phyloP scores from a whole-genome alignment of 805 yeast genomes.

The Yueomyces sinensis region DNA sequence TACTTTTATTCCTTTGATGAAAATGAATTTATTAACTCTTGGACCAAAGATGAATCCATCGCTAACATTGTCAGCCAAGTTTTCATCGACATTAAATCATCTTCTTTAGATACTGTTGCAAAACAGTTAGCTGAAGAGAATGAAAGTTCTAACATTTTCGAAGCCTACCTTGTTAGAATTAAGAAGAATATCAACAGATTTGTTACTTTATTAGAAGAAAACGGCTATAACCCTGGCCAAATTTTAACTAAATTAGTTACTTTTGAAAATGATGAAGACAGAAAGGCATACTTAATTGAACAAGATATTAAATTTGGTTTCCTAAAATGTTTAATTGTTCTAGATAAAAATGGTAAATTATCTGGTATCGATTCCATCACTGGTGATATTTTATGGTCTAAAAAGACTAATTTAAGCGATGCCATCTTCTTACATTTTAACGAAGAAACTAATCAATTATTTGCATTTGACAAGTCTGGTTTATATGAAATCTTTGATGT shows the following conservation, averaged over 20 bases:
- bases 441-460: slow-evolving; percentile 7
- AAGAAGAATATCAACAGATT: slow-evolving; percentile 10
- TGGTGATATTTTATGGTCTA: slow-evolving; percentile 30
- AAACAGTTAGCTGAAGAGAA: slow-evolving; percentile 13
- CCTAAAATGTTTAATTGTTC: slow-evolving; percentile 29
- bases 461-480: slow-evolving; percentile 22
- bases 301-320: slow-evolving; percentile 32
- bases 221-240: slow-evolving; percentile 13
- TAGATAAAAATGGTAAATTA: slow-evolving; percentile 29
- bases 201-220: slow-evolving; percentile 6
- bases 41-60: slow-evolving; percentile 35
- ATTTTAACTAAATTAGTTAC: slow-evolving; percentile 8
- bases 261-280: slow-evolving; percentile 7
- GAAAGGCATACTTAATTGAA: slow-evolving; percentile 2
- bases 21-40: slow-evolving; percentile 13
- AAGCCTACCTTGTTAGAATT: slow-evolving; percentile 21
- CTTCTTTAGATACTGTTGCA: slow-evolving; percentile 5
- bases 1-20: slow-evolving; percentile 10
- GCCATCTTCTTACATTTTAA: slow-evolving; percentile 13
- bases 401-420: slow-evolving; percentile 12
- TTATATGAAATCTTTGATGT: slow-evolving; percentile 8
- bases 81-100: slow-evolving; percentile 11
- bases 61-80: slow-evolving; percentile 26
- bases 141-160: slow-evolving; percentile 2
- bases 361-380: slow-evolving; percentile 31